Percentiles rank a stretch among this genome's conserved stretches.
These are phyloP conservation scores for Bipolaris zeicola DNA, from an alignment of 2,329 filamentous ascomycete genomes.

Conservation along the genomic window DNA sequence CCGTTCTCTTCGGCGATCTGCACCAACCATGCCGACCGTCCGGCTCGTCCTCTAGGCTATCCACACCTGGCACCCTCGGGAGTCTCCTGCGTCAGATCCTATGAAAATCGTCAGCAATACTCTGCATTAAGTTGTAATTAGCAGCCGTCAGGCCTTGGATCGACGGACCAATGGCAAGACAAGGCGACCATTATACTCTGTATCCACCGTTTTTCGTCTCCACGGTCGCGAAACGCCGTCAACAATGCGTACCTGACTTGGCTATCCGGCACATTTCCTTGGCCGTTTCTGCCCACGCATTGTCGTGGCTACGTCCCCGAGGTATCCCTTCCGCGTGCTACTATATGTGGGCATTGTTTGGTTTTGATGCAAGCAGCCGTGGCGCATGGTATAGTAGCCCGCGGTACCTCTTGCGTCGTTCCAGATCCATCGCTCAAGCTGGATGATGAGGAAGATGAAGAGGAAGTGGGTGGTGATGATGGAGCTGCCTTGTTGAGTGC, in stretches of 20 bases:
- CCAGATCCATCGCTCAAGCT: slow-evolving; percentile 16
- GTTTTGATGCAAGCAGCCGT: slow-evolving; percentile 13
- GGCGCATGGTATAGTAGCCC: slow-evolving; percentile 22
- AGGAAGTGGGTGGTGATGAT: background rate
- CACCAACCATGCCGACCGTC: background rate
- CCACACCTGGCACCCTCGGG: slow-evolving; percentile 1
- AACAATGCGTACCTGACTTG: slow-evolving; percentile 30
- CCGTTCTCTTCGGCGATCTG: background rate
- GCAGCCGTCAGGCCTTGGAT: slow-evolving; percentile 17
- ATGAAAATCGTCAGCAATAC: slow-evolving; percentile 7
- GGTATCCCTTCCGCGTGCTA: slow-evolving; percentile 12
- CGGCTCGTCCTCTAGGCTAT: slow-evolving; percentile 1
- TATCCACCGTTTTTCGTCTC: slow-evolving; percentile 18
- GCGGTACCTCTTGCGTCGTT: slow-evolving; percentile 28
- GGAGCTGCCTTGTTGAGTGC: slow-evolving; percentile 10
- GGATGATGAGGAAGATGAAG: slow-evolving; percentile 5
- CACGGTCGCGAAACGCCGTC: slow-evolving; percentile 5
- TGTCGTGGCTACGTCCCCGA: slow-evolving; percentile 19
- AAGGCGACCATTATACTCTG: slow-evolving; percentile 33
- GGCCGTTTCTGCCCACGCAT: slow-evolving; percentile 13
- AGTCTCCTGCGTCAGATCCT: slow-evolving; percentile 11
- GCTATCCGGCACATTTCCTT: slow-evolving; percentile 1
- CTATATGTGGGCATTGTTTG: slow-evolving; percentile 9
- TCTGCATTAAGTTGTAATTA: slow-evolving; percentile 3
- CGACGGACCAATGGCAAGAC: slow-evolving; percentile 1